phyloP scores from a whole-genome alignment of 177 flowering plant species.

The Vitis hybrid region DNA sequence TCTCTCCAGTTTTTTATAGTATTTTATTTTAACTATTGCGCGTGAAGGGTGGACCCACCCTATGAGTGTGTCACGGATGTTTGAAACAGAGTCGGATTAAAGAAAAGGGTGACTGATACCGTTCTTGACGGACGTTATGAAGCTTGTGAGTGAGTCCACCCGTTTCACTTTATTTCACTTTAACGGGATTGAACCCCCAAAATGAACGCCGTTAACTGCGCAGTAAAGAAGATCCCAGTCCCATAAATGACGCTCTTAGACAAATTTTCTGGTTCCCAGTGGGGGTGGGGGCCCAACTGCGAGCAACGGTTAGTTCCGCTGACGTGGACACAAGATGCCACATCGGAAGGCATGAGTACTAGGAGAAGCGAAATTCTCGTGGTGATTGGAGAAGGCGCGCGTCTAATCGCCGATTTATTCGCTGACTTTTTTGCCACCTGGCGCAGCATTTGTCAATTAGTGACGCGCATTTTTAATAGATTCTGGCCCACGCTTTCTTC shows the following conservation, averaged over 20 bases:
- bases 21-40: conserved; percentile 5
- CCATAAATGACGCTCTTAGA: conserved; percentile 23
- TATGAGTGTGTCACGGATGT: neutral
- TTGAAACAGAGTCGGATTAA: neutral
- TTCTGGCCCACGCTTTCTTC: conserved; percentile 17
- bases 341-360: neutral
- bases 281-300: conserved; percentile 8
- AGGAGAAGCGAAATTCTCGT: neutral
- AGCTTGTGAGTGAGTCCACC: neutral
- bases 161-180: neutral
- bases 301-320: conserved; percentile 24
- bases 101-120: conserved; percentile 3
- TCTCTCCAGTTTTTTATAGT: neutral
- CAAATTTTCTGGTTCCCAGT: neutral
- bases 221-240: neutral
- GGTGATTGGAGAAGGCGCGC: neutral
- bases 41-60: conserved; percentile 20
- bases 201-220: conserved; percentile 42
- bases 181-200: conserved; percentile 22
- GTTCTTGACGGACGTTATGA: conserved; percentile 17
- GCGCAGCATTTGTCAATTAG: conserved; percentile 2
- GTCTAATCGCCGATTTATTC: neutral
- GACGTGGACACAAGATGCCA: conserved; percentile 17
- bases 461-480: conserved; percentile 5
- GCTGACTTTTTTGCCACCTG: conserved; percentile 7